Conservation (phyloP, 2,329 filamentous ascomycete species). For the Microcera coccophila region DNA sequence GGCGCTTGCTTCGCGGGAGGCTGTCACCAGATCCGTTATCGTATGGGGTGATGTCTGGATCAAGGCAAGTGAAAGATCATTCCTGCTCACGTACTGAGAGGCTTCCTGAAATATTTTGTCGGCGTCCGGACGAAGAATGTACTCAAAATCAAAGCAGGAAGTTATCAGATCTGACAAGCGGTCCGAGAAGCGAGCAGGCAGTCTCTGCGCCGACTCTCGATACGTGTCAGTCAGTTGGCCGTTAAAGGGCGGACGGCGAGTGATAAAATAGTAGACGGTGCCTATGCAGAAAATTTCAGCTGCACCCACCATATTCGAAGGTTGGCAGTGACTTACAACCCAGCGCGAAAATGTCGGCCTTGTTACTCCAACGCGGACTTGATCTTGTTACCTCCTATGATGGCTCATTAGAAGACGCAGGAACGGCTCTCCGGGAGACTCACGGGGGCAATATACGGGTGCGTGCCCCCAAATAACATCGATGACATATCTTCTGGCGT, state of each 20-base stretch:
- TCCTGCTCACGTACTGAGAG: neutral
- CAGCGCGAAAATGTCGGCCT: neutral
- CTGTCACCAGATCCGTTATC: too few relatives aligned
- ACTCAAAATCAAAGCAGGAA: neutral
- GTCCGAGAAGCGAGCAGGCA: neutral
- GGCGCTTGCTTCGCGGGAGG: too few relatives aligned
- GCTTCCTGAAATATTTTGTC: neutral
- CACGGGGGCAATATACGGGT: neutral
- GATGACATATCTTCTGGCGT: neutral
- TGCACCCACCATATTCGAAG: too few relatives aligned
- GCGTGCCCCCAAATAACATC: neutral
- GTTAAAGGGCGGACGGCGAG: too few relatives aligned
- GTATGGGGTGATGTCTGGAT: too few relatives aligned
- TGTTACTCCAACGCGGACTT: neutral
- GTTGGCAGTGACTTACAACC: neutral
- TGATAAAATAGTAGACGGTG: too few relatives aligned
- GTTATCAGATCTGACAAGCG: neutral
- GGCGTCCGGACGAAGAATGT: neutral
- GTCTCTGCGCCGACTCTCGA: neutral
- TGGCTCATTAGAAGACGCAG: neutral
- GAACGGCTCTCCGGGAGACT: neutral
- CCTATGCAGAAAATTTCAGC: too few relatives aligned
- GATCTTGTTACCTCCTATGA: neutral
- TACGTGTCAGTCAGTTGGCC: too few relatives aligned
- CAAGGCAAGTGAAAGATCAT: too few relatives aligned